phyloP scores from a whole-genome alignment of 148 eudicot genomes.

The Dysphania ambrosioides region DNA sequence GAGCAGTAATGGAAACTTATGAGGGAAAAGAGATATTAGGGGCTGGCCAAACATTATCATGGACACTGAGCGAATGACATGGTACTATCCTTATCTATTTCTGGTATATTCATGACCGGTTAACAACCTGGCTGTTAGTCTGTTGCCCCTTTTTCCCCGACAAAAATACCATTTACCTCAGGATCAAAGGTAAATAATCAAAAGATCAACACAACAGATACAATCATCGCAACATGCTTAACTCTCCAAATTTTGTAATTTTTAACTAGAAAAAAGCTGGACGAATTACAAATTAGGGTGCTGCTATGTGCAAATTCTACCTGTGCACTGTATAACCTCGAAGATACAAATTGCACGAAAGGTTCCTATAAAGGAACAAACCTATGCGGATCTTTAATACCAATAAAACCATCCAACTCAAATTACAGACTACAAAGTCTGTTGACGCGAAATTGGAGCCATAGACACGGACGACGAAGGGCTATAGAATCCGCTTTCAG shows the following conservation, averaged over 20 bases:
- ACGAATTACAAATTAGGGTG: constrained; percentile 26
- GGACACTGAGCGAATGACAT: no score
- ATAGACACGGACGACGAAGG: constrained; percentile 56
- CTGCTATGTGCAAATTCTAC: constrained; percentile 30
- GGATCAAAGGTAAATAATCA: background rate
- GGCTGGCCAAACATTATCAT: no score
- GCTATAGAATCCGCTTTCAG: constrained; percentile 60
- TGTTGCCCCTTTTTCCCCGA: background rate
- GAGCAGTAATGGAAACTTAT: no score
- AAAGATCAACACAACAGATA: background rate
- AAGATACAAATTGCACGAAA: constrained; percentile 17
- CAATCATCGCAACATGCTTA: constrained; percentile 5
- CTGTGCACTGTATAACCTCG: constrained; percentile 17
- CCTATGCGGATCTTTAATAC: constrained; percentile 4
- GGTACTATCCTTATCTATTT: no score
- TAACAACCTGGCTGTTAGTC: no score
- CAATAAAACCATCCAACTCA: constrained; percentile 1
- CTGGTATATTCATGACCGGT: no score
- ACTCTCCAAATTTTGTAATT: constrained; percentile 23
- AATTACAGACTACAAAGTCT: constrained; percentile 25
- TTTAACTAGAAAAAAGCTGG: background rate
- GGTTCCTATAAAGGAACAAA: constrained; percentile 13
- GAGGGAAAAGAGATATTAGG: no score
- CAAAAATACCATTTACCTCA: background rate
- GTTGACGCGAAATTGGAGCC: constrained; percentile 58